These are phyloP conservation scores for Alternaria arbusti DNA, from an alignment of 2,329 filamentous ascomycete genomes.

Conservation along the genomic window DNA sequence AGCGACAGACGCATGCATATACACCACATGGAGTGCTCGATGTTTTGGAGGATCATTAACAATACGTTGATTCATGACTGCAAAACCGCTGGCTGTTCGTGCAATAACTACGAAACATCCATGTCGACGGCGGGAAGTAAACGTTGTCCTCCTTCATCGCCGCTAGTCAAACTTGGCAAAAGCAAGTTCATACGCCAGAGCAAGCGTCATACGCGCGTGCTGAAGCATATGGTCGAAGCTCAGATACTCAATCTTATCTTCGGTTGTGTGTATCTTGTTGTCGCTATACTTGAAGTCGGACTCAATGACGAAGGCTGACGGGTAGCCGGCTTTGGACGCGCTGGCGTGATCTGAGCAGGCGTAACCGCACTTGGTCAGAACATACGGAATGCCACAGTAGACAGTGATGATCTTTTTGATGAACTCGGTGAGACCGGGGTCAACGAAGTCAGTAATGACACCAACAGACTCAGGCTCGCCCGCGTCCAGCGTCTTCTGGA, in stretches of 20 bases:
- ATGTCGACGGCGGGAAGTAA: background rate
- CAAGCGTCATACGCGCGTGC: constrained; percentile 84
- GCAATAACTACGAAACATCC: background rate
- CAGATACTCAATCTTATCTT: constrained; percentile 73
- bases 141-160: background rate
- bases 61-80: background rate
- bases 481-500: constrained; percentile 80
- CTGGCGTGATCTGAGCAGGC: constrained; percentile 80
- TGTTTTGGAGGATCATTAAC: background rate
- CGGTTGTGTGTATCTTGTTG: constrained; percentile 72
- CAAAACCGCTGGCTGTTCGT: background rate
- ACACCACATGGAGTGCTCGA: background rate
- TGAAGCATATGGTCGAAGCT: constrained; percentile 92
- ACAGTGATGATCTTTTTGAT: constrained; percentile 86
- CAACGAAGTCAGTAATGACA: constrained; percentile 91
- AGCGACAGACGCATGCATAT: background rate
- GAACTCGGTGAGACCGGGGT: constrained; percentile 80
- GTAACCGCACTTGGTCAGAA: constrained; percentile 88
- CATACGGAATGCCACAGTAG: constrained; percentile 88
- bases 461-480: constrained; percentile 85
- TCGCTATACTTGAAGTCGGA: constrained; percentile 70
- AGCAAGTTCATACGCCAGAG: constrained; percentile 82
- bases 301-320: constrained; percentile 78
- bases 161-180: constrained; percentile 69
- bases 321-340: constrained; percentile 75